Evolutionary conservation across 768 basidiomycete genomes (phyloP).

Genomic region (Clitopilus hobsonii): DNA sequence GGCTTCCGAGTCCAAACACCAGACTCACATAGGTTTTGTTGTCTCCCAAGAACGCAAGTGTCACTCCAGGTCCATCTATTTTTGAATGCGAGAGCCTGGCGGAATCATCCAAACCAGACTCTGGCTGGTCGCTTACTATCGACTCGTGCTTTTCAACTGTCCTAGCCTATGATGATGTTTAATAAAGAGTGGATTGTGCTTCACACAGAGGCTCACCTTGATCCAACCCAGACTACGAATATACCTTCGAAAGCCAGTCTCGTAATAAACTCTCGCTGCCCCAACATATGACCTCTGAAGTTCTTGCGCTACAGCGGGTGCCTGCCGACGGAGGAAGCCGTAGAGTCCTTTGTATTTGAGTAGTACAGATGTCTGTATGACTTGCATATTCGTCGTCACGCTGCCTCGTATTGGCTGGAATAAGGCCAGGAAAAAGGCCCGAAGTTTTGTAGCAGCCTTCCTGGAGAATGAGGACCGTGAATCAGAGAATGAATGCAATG

Average conservation of each 20-base stretch:
- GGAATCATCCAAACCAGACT: constrained; percentile 37
- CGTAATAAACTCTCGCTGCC: constrained; percentile 86
- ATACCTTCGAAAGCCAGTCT: constrained; percentile 92
- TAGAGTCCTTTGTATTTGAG: constrained; percentile 81
- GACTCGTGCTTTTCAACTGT: constrained; percentile 65
- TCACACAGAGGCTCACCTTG: constrained; percentile 43
- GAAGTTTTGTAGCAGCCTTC: constrained; percentile 87
- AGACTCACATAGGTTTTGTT: constrained; percentile 76
- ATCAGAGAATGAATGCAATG: not conserved
- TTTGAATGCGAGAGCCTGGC: constrained; percentile 63
- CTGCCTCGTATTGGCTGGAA: constrained; percentile 79
- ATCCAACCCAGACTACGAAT: constrained; percentile 75
- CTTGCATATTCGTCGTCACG: constrained; percentile 89
- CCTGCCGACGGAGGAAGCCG: constrained; percentile 81
- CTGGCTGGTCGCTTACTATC: constrained; percentile 45
- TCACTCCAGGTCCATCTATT: constrained; percentile 76
- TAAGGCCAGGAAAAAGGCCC: constrained; percentile 78
- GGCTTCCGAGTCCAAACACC: constrained; percentile 3
- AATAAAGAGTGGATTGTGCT: not conserved
- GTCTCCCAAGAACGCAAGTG: constrained; percentile 85
- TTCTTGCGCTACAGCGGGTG: constrained; percentile 77
- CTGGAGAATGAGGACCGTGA: not conserved
- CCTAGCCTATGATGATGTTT: constrained; percentile 42
- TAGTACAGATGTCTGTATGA: constrained; percentile 84
- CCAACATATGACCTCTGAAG: constrained; percentile 83